Percentiles rank a stretch among this genome's conserved stretches.
Conservation (phyloP, 2,329 filamentous ascomycete species). For the Ploettnerulaceae sp. region DNA sequence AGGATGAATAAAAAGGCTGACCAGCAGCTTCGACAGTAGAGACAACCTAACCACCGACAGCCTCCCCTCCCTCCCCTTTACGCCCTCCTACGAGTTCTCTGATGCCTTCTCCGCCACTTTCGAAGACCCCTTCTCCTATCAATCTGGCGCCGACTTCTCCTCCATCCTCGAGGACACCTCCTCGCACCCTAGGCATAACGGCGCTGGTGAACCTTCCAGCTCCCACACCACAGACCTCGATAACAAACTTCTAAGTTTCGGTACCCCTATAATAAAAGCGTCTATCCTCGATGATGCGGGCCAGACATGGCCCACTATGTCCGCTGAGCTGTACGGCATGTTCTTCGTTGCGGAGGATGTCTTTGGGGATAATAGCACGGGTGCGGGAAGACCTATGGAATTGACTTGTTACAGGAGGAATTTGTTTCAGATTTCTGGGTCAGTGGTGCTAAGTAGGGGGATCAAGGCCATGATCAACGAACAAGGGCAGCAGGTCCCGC, state of each 20-base stretch:
- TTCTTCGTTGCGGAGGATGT: slow-evolving; percentile 83
- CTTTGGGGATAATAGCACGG: slow-evolving; percentile 47
- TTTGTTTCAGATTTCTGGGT: slow-evolving; percentile 89
- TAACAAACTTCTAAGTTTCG: slow-evolving; percentile 72
- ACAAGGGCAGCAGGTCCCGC: slow-evolving; percentile 70
- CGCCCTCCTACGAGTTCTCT: slow-evolving; percentile 57
- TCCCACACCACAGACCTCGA: slow-evolving; percentile 46
- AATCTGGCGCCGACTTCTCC: slow-evolving; percentile 41
- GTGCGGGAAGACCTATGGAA: slow-evolving; percentile 62
- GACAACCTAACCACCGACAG: slow-evolving; percentile 36
- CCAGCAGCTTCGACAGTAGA: slow-evolving; percentile 23
- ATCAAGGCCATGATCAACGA: slow-evolving; percentile 69
- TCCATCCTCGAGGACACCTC: slow-evolving; percentile 34
- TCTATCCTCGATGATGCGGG: slow-evolving; percentile 62
- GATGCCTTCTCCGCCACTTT: slow-evolving; percentile 56
- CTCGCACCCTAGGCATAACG: slow-evolving; percentile 18
- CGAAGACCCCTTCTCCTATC: slow-evolving; percentile 59
- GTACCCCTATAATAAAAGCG: slow-evolving; percentile 54
- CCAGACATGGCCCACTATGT: slow-evolving; percentile 60
- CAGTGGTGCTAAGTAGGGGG: slow-evolving; percentile 70
- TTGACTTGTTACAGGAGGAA: slow-evolving; percentile 94
- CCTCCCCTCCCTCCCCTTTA: slow-evolving; percentile 47
- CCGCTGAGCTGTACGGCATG: slow-evolving; percentile 79
- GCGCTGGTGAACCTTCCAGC: slow-evolving; percentile 10
- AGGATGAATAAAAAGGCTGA: neutral